Evolutionary conservation across 345 rosid genomes (phyloP).

Genomic region (Aurinia saxatilis): DNA sequence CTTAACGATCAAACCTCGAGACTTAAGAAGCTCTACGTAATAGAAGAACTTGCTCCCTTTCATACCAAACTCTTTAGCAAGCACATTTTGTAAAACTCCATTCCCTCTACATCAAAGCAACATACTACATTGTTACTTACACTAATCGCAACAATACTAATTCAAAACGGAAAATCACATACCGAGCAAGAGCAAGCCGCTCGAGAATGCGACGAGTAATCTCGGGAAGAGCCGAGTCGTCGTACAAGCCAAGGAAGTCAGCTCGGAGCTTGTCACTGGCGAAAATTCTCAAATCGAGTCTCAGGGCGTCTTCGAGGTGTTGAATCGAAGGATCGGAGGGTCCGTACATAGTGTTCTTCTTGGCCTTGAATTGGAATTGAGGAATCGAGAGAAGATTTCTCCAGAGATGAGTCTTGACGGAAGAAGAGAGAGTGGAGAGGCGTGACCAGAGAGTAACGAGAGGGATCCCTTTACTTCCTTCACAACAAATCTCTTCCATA

Average conservation of each 20-base stretch:
- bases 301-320: slow-evolving; percentile 41
- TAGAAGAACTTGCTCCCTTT: slow-evolving; percentile 69
- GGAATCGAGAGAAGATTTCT: slow-evolving; percentile 43
- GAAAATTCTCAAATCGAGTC: slow-evolving; percentile 40
- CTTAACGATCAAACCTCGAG: slow-evolving; percentile 62
- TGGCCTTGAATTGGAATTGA: slow-evolving; percentile 39
- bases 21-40: slow-evolving; percentile 59
- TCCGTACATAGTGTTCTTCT: slow-evolving; percentile 8
- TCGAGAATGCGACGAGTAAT: slow-evolving; percentile 52
- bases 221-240: slow-evolving; percentile 29
- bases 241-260: slow-evolving; percentile 61
- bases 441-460: slow-evolving; percentile 39
- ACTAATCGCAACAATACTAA: too few relatives aligned
- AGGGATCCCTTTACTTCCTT: slow-evolving; percentile 43
- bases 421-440: slow-evolving; percentile 25
- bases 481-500: slow-evolving; percentile 61
- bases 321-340: slow-evolving; percentile 37
- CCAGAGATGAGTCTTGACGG: slow-evolving; percentile 45
- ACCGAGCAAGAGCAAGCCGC: slow-evolving; percentile 58
- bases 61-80: slow-evolving; percentile 69
- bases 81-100: slow-evolving; percentile 71
- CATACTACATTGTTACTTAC: too few relatives aligned
- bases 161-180: neutral
- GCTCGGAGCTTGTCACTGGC: slow-evolving; percentile 54
- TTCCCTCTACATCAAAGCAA: slow-evolving; percentile 40